These are phyloP conservation scores for Mangifera indica DNA, from an alignment of 345 rosid genomes.

Conservation along the genomic window DNA sequence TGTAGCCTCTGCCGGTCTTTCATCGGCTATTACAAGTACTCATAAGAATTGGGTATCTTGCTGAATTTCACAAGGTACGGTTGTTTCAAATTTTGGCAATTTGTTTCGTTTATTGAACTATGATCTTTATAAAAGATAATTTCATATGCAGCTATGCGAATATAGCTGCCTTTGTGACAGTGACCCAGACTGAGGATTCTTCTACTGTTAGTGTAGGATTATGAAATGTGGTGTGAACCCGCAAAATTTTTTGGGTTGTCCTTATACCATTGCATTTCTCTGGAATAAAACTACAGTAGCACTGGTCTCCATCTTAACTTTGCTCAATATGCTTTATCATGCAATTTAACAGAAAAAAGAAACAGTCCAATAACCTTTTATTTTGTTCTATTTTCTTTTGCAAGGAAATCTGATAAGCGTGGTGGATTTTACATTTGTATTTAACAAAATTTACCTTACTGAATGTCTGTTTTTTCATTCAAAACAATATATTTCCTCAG, in stretches of 20 bases:
- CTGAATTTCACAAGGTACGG: conserved; percentile 33
- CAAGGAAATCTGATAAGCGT: neutral
- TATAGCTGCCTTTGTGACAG: neutral
- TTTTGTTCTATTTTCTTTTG: neutral
- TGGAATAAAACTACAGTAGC: neutral
- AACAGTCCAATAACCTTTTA: neutral
- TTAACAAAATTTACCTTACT: no score
- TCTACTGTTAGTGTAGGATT: conserved; percentile 9
- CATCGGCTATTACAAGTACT: conserved; percentile 83
- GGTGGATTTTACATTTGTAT: neutral
- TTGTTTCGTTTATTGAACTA: neutral
- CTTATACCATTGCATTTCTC: neutral
- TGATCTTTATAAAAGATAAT: neutral
- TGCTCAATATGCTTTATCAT: conserved; percentile 9
- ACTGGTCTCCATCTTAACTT: neutral
- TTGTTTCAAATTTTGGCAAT: neutral
- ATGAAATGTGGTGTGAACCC: neutral
- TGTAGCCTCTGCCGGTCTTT: conserved; percentile 69
- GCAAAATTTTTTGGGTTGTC: neutral
- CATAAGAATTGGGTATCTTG: conserved; percentile 92
- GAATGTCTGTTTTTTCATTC: conserved; percentile 49
- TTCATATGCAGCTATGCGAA: neutral
- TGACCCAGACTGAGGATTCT: neutral
- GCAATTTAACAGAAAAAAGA: neutral
- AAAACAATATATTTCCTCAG: conserved; percentile 29